These are phyloP conservation scores for Plasmodium knowlesi DNA, from an alignment of 169 alveolate genomes.

Conservation along the genomic window DNA sequence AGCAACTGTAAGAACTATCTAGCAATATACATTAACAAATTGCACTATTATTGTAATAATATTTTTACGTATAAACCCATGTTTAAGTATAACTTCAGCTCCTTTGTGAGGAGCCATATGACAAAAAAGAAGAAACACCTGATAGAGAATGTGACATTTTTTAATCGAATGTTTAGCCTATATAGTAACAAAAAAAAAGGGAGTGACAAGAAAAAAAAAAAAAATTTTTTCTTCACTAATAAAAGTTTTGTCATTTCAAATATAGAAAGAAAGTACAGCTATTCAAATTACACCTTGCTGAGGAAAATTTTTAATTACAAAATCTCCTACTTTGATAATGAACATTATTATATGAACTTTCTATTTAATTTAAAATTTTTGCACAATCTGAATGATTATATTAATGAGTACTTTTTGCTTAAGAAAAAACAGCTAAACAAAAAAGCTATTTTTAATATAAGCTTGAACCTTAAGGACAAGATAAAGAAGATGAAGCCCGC, in stretches of 20 bases:
- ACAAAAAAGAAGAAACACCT: neutral
- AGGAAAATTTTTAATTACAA: conserved; percentile 17
- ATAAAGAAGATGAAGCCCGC: conserved; percentile 18
- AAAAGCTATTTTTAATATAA: conserved; percentile 25
- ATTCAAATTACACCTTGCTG: conserved; percentile 1
- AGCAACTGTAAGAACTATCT: conserved; percentile 21
- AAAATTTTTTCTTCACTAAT: conserved; percentile 6
- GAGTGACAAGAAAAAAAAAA: neutral
- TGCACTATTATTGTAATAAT: conserved; percentile 47
- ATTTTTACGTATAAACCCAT: conserved; percentile 32
- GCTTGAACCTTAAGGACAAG: conserved; percentile 45
- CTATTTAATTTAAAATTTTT: conserved; percentile 11
- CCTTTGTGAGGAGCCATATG: conserved; percentile 8
- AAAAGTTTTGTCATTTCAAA: neutral
- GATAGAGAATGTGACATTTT: neutral
- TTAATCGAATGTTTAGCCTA: neutral
- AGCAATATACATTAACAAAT: conserved; percentile 27
- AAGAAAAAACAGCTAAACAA: conserved; percentile 6
- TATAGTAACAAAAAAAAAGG: conserved; percentile 12
- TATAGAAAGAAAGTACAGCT: conserved; percentile 13
- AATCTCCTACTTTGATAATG: conserved; percentile 23
- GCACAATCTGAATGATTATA: conserved; percentile 2
- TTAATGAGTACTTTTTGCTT: conserved; percentile 1
- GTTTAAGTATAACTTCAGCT: conserved; percentile 10
- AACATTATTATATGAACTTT: neutral